Evolutionary conservation across 2,329 filamentous ascomycete species (phyloP), one percentile per base, ranked within the genome.

Genomic region (Trichophyton simii): DNA sequence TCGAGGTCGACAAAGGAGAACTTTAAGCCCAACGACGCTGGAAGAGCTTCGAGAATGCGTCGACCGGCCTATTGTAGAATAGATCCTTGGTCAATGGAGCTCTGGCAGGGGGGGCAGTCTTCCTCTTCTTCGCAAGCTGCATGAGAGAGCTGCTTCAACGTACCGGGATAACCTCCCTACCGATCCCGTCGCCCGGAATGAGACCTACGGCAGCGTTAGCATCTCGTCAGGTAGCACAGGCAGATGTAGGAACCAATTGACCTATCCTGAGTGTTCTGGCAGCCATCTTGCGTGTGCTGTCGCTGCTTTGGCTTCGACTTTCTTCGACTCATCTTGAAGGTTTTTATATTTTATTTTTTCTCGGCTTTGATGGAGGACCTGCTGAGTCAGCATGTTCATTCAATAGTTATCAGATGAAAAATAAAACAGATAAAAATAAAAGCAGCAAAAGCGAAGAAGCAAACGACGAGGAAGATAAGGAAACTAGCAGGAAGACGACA

Each of bases 151-250:
- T 62, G 58, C 62, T 63, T 59, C 61, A 44, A 65, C 72, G 63
- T 72, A 79, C 88, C 67, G 94, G 94, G 76, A 99, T 97, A 75
- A 99, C 94, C 79, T 99, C 94, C 73, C 89, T 89, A 77, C 94
- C 94, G 78, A 99, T 99, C 77, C 94, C 94, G 78, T 99, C 94
- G 72, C 94, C 94, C 70, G 94, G 89, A 73, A 99, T 97, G 70
- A 97, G 88, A 75, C 91, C 91, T 95, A 62, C 62, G 60, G 46
- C 61, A 59, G 25, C 25, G 36, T 65, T 48, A 61, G 25, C 18
- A 31, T 31, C 11, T 20, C 28, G 48, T 15, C 22, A 38, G 3
- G 22, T n/a, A 48, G 9, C 34, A 36, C 28, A 3, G 13, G 41
- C 31, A n/a, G 18, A 58, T n/a, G 25, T 44, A 31, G 34, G 59